Evolutionary conservation across 2,329 filamentous ascomycete species (phyloP), one percentile per base, ranked within the genome.

Genomic region (Thelonectria olida): DNA sequence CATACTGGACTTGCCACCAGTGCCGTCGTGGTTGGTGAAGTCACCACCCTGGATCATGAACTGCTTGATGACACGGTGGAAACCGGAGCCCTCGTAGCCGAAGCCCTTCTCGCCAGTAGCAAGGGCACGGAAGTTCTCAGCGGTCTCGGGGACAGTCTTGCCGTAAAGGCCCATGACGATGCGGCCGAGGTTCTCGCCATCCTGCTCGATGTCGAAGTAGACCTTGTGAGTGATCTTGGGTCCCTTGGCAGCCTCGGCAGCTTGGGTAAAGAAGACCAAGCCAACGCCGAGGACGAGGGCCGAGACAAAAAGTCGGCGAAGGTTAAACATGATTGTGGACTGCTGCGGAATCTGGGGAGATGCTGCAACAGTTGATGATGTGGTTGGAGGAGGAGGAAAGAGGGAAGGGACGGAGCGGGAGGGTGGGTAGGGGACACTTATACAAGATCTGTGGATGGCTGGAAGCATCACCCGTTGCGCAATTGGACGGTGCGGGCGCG

Each of bases 221-320:
- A 96, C 93, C 88, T 97, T 97, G 85, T 92, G 85, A 73, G 94
- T 97, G 83, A 97, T 95, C 88, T 96, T 96, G 66, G 93, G 95
- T 47, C 96, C 95, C 83, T 95, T 93, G 68, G 84, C 84, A 55
- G 92, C 91, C 71, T 91, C 88, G 62, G 87, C 88, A 31, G 88
- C 86, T 79, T 93, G 90, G 69, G 90, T 85, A 76, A 97, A 88
- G 82, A 92, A 88, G 69, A 93, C 81, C 76, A 95, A 84, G 70
- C 86, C 85, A 72, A 94, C 83, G 72, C 92, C 89, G 72, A 96
- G 78, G 74, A 97, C 87, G 75, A 97, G 85, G 73, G 90, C 83
- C 73, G 91, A 88, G 76, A 90, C 83, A 75, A 93, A 76, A 69
- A 93, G 78, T 73, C 90, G 85, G 80, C 91, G 87, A 61, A 94